Evolutionary conservation across 2,329 filamentous ascomycete genomes (phyloP).

Genomic region (Fusarium staphyleae): DNA sequence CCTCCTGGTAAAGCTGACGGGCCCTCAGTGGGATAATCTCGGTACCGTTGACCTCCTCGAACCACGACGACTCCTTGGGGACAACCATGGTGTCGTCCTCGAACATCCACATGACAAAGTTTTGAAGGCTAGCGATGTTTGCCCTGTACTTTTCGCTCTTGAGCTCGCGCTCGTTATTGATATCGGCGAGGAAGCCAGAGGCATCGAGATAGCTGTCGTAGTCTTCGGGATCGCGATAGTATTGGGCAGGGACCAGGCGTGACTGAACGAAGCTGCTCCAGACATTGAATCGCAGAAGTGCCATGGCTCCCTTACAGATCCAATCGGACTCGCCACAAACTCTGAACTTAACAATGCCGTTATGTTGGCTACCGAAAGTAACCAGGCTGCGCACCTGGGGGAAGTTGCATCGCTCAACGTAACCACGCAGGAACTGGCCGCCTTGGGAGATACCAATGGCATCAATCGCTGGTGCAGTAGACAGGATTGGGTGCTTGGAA

Average conservation of each 20-base stretch:
- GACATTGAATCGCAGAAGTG: slow-evolving; percentile 77
- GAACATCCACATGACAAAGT: slow-evolving; percentile 90
- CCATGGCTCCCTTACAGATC: slow-evolving; percentile 82
- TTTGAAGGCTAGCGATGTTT: slow-evolving; percentile 73
- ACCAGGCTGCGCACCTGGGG: slow-evolving; percentile 80
- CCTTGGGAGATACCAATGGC: slow-evolving; percentile 95
- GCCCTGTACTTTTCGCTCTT: slow-evolving; percentile 79
- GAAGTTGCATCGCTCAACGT: slow-evolving; percentile 84
- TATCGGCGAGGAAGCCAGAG: slow-evolving; percentile 90
- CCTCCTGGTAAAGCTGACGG: slow-evolving; percentile 79
- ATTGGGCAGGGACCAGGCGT: slow-evolving; percentile 89
- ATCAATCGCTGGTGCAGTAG: slow-evolving; percentile 83
- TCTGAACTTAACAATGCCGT: slow-evolving; percentile 86
- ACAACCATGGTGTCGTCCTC: slow-evolving; percentile 84
- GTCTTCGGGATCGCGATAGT: slow-evolving; percentile 75
- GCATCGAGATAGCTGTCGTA: slow-evolving; percentile 76
- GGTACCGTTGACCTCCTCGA: slow-evolving; percentile 81
- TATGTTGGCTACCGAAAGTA: slow-evolving; percentile 91
- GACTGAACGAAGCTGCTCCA: slow-evolving; percentile 82
- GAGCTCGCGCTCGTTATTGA: slow-evolving; percentile 85
- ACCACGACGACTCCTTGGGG: slow-evolving; percentile 91
- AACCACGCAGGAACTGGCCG: slow-evolving; percentile 92
- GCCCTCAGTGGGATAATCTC: slow-evolving; percentile 72
- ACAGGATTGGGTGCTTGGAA: slow-evolving; percentile 77
- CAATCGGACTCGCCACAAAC: slow-evolving; percentile 75